Evolutionary conservation across 169 alveolate genomes (phyloP).

Genomic region (Plasmodium vivax): DNA sequence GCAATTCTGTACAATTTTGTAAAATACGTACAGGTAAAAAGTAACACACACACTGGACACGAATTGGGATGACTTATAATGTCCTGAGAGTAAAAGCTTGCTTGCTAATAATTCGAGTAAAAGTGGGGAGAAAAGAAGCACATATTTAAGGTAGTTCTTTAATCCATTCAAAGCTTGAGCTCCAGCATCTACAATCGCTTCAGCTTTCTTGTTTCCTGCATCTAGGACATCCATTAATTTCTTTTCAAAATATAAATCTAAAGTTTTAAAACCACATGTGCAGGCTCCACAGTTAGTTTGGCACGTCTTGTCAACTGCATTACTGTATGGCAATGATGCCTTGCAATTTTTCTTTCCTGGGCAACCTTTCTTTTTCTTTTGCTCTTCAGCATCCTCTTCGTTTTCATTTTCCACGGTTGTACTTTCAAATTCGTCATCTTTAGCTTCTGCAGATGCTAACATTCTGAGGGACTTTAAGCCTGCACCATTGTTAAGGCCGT

Average conservation of each 20-base stretch:
- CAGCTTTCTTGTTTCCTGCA: background rate
- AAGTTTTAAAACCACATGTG: background rate
- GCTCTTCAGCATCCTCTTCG: background rate
- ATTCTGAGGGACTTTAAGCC: background rate
- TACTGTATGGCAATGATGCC: background rate
- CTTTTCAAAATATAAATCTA: background rate
- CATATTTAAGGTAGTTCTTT: background rate
- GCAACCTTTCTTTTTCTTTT: background rate
- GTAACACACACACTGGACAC: background rate
- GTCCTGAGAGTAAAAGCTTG: background rate
- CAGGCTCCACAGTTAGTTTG: background rate
- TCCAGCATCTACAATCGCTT: background rate
- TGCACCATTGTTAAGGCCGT: background rate
- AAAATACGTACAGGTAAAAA: background rate
- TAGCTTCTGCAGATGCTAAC: background rate
- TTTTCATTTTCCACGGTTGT: background rate
- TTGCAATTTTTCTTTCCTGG: background rate
- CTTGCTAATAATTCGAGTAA: background rate
- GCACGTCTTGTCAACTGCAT: background rate
- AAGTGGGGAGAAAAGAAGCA: background rate
- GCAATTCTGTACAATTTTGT: background rate
- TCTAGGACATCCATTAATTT: background rate
- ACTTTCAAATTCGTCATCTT: background rate
- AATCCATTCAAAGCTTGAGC: background rate
- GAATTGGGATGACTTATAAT: background rate